phyloP scores from a whole-genome alignment of 169 alveolate species.

The Perkinsus marinus region DNA sequence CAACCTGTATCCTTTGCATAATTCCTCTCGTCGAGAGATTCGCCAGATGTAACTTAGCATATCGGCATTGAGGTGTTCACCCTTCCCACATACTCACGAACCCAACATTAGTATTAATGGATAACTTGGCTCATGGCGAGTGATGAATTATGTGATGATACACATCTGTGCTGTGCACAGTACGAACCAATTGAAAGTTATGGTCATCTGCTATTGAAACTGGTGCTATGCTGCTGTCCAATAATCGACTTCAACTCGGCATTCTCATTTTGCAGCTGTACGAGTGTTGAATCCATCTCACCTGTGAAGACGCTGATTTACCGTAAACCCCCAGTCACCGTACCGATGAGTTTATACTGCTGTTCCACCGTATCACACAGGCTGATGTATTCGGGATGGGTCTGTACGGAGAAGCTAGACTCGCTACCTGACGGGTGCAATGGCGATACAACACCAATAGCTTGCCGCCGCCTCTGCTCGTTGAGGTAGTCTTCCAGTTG shows the following conservation, averaged over 20 bases:
- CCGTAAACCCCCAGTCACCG: neutral
- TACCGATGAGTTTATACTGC: neutral
- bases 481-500: neutral
- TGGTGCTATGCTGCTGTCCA: neutral
- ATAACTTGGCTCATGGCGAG: neutral
- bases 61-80: too few relatives aligned
- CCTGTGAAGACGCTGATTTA: neutral
- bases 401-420: neutral
- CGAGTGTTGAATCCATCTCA: neutral
- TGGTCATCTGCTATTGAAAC: too few relatives aligned
- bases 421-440: neutral
- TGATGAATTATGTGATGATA: neutral
- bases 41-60: too few relatives aligned
- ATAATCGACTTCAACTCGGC: neutral
- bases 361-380: neutral
- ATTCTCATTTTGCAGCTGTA: neutral
- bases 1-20: too few relatives aligned
- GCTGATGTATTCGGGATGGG: neutral
- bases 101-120: neutral
- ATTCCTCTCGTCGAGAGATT: too few relatives aligned
- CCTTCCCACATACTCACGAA: too few relatives aligned
- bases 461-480: neutral
- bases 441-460: neutral
- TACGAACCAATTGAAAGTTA: too few relatives aligned
- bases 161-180: too few relatives aligned